These are phyloP conservation scores for Sclerotinia sclerotiorum DNA, from an alignment of 2,329 filamentous ascomycete species.

Conservation along the genomic window DNA sequence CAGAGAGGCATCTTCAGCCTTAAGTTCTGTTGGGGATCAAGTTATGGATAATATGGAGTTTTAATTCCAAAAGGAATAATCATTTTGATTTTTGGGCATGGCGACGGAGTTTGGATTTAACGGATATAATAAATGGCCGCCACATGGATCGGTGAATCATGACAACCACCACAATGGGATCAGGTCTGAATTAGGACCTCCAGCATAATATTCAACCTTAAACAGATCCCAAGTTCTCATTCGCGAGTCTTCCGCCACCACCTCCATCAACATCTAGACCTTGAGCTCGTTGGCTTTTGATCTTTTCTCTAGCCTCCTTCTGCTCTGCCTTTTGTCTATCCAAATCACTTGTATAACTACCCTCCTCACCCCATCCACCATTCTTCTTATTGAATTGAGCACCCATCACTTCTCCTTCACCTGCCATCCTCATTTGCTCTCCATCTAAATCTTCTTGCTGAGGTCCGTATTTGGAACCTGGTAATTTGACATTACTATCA, in stretches of 20 bases:
- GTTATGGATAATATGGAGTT: constrained; percentile 40
- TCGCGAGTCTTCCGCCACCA: constrained; percentile 33
- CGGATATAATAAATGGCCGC: constrained; percentile 29
- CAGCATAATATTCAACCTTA: constrained; percentile 23
- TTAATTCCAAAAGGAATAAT: constrained; percentile 23
- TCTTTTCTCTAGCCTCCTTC: constrained; percentile 35
- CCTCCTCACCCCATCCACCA: constrained; percentile 39
- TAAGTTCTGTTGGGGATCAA: constrained; percentile 40
- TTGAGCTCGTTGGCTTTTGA: constrained; percentile 33
- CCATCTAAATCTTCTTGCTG: constrained; percentile 40
- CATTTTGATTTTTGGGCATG: constrained; percentile 31
- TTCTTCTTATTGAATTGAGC: constrained; percentile 40
- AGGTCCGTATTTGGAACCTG: constrained; percentile 35
- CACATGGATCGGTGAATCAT: constrained; percentile 20
- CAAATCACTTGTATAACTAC: constrained; percentile 37
- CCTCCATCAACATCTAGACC: constrained; percentile 39
- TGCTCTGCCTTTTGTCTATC: constrained; percentile 41
- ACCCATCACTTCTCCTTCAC: constrained; percentile 39
- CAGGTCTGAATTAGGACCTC: background rate
- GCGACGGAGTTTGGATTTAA: constrained; percentile 37
- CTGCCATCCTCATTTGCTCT: constrained; percentile 38
- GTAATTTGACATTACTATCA: constrained; percentile 33
- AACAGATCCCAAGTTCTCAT: constrained; percentile 37
- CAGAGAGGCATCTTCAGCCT: constrained; percentile 37
- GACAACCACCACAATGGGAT: background rate